These are phyloP conservation scores for Backusella psychrophila DNA, from an alignment of 192 early-diverging fungal genomes.

Conservation along the genomic window DNA sequence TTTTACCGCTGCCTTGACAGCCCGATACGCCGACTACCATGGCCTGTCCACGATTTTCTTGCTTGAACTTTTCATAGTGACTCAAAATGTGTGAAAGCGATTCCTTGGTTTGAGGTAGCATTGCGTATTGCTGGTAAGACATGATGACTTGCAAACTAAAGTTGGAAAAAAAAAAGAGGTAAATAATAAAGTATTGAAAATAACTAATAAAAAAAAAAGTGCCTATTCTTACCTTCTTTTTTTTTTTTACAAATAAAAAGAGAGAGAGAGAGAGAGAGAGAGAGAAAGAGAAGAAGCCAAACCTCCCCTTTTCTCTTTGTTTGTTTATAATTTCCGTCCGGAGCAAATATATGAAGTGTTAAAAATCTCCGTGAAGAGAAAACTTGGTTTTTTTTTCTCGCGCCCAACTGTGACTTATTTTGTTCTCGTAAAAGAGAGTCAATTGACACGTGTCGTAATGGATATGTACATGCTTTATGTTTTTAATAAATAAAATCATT, in stretches of 20 bases:
- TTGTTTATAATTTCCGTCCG: background rate
- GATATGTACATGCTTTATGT: background rate
- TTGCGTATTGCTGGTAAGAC: conserved; percentile 13
- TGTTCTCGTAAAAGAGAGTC: background rate
- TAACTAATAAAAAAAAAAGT: too few species aligned
- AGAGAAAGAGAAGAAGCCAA: background rate
- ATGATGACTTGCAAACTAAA: background rate
- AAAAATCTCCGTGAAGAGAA: background rate
- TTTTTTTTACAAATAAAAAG: background rate
- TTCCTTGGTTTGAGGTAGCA: conserved; percentile 31
- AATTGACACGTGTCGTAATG: background rate
- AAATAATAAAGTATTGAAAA: background rate
- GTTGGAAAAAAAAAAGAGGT: background rate
- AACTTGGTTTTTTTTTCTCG: background rate
- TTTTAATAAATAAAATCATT: background rate
- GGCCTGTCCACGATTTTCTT: conserved; percentile 25
- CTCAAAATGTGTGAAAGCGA: conserved; percentile 30
- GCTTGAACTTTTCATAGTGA: conserved; percentile 19
- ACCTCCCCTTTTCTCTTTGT: background rate
- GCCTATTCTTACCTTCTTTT: background rate
- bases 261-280: background rate
- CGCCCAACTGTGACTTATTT: background rate
- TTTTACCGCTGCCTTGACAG: conserved; percentile 79
- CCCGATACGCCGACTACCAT: conserved; percentile 78
- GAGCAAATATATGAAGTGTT: background rate